Evolutionary conservation across 768 basidiomycete species (phyloP), one percentile per base, ranked within the genome.

Genomic region (Fomitopsis serialis): DNA sequence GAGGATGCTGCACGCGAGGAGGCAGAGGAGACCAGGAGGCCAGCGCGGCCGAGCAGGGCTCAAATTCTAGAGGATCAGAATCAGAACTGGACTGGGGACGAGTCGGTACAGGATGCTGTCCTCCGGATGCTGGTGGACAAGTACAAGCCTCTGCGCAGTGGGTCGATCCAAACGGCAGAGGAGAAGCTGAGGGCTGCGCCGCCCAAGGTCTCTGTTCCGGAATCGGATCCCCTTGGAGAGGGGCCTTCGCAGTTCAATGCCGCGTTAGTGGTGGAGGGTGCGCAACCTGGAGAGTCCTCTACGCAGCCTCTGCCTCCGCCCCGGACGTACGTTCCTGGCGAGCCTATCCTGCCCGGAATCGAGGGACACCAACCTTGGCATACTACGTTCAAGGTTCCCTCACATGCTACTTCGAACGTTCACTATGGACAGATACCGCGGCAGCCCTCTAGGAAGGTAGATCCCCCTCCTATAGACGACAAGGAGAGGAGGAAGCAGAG

Each of bases 101-200:
- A 92, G 66, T 73, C 76, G 7, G 73, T 80, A 1, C 72, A 81
- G 50, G 84, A 89, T 68, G 78, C 83, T 0, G 84, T 93, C 0
- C 72, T 91, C 17, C 79, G 90, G 21, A 93, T 95, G 89, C 76
- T 93, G 5, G 77, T 92, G 32, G 91, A 93, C 72, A 87, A 89
- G 64, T 85, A 92, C 72, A 92, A 88, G 67, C 89, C 91, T 1
- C 68, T 92, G 32, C 77, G 88, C n/a, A 77, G 73, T 9, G 83
- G 81, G 9, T 65, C 70, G 11, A 76, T 87, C 42, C 68, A 73
- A 55, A 74, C 78, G 1, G 85, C 87, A 6, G 87, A 90, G 48
- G 73, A 87, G 63, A 88, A 83, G 65, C 59, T 89, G 48, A 83
- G 77, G 65, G 68, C 74, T 42, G 66, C 71, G 1, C 77, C 75